phyloP scores from a whole-genome alignment of 768 basidiomycete genomes.

The Boletus rubescentipes region DNA sequence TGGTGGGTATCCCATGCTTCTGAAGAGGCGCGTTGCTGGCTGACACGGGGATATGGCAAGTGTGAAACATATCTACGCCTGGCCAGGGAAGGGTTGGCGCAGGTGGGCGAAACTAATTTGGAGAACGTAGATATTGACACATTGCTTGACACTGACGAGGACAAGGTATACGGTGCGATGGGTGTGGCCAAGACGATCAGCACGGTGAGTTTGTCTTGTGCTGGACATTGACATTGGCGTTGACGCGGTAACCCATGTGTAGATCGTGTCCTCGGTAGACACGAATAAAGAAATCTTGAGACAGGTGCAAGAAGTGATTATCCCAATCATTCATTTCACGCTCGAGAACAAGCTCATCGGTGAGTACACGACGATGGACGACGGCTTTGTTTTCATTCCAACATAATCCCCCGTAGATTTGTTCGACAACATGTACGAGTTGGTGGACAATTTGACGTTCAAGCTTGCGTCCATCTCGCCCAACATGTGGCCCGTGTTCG shows the following conservation, averaged over 20 bases:
- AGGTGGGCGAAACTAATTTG: conserved; percentile 48
- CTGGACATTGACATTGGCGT: not conserved
- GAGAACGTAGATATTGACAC: conserved; percentile 56
- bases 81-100: conserved; percentile 61
- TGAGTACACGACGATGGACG: conserved; percentile 31
- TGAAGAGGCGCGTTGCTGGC: not conserved
- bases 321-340: conserved; percentile 75
- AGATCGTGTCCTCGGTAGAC: conserved; percentile 78
- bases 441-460: conserved; percentile 84
- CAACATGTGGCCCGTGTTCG: conserved; percentile 85
- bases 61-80: conserved; percentile 83
- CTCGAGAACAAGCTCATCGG: conserved; percentile 77
- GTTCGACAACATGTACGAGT: conserved; percentile 83
- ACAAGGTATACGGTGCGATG: conserved; percentile 88
- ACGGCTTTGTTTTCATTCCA: not conserved
- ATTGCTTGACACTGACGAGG: conserved; percentile 64
- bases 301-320: conserved; percentile 78
- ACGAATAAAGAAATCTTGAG: conserved; percentile 69
- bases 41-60: conserved; percentile 35
- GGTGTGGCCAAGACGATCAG: conserved; percentile 82
- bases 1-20: conserved; percentile 47
- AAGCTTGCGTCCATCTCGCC: conserved; percentile 73
- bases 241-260: conserved; percentile 1
- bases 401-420: conserved; percentile 51
- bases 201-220: conserved; percentile 48